phyloP scores from a whole-genome alignment of 2,329 filamentous ascomycete genomes.

The Fusarium avenaceum region DNA sequence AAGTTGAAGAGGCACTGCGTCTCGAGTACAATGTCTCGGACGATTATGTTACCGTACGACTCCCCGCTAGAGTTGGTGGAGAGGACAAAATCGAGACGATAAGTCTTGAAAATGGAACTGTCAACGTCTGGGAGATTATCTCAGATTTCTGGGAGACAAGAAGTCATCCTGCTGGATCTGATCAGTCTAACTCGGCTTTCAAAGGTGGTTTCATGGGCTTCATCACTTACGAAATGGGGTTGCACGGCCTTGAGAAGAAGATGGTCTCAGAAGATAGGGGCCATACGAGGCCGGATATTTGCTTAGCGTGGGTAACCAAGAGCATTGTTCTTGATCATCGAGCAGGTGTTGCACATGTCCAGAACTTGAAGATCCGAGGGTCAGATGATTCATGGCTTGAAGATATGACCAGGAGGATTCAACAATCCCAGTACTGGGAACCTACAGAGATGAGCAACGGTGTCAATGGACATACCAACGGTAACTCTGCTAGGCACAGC shows the following conservation, averaged over 20 bases:
- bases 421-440: constrained; percentile 53
- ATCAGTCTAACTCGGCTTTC: constrained; percentile 65
- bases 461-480: constrained; percentile 32
- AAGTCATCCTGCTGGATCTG: constrained; percentile 41
- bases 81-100: constrained; percentile 31
- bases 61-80: constrained; percentile 29
- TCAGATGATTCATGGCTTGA: constrained; percentile 53
- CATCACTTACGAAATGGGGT: constrained; percentile 85
- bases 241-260: constrained; percentile 58
- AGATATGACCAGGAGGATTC: constrained; percentile 48
- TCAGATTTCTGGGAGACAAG: constrained; percentile 59
- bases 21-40: constrained; percentile 70
- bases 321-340: constrained; percentile 84
- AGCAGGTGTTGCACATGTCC: constrained; percentile 72
- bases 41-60: constrained; percentile 52
- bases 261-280: constrained; percentile 47
- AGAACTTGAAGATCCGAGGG: constrained; percentile 57
- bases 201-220: constrained; percentile 89
- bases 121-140: constrained; percentile 65
- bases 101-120: constrained; percentile 46
- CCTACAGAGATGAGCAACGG: constrained; percentile 15
- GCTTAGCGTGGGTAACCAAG: constrained; percentile 80
- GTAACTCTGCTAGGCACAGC: constrained; percentile 3
- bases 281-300: constrained; percentile 74
- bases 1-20: constrained; percentile 68